Base-by-base conservation (phyloP, 805 yeast genomes). In the Starmerella bombicola region DNA sequence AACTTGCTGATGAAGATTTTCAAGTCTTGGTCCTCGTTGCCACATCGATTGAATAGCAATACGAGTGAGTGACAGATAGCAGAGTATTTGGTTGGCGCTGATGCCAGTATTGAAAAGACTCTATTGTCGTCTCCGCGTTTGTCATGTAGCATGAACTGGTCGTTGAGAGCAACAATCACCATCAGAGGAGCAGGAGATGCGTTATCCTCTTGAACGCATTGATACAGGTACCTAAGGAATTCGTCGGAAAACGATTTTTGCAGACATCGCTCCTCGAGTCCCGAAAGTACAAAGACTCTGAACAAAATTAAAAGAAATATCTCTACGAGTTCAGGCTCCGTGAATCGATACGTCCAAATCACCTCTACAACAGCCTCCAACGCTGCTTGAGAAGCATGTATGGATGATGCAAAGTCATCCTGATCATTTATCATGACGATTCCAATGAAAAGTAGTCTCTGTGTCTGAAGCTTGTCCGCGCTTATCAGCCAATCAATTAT, bases 1-100 rank as follows among this genome's bases (percentile, higher is more conserved):
- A 83, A 67, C 59, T 86, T 86, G 50, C 86, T 67, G 54, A 81
- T 80, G 63, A 86, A 70, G 3, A 84, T 78, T 51, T 79, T 84
- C 40, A 81, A 60, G 38, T 82, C 71, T 24, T 71, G 69, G 47
- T 86, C 84, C 35, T 68, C 69, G 48, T 76, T 62, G 23, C 18
- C 15, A 29, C 45, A 43, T 42, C 96, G 67, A 59, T 86, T 86
- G 59, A 88, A 72, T 53, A 79, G 74, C 47, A 84, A 64, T 30
- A 86, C 73, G 28, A 84, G 60, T 39, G 80, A 71, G 40, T 82
- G 82, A 22, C 77, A 73, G 45, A 85, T 77, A 33, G 68, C 64
- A 21, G 68, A 68, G 37, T 70, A 73, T 13, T 61, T 55, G 12
- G 64, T 50, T 21, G 63, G 61, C n/a, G 68, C 63, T 23, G 60